Base-by-base conservation (phyloP, 805 yeast genomes). In the Candida coleopterorum region DNA sequence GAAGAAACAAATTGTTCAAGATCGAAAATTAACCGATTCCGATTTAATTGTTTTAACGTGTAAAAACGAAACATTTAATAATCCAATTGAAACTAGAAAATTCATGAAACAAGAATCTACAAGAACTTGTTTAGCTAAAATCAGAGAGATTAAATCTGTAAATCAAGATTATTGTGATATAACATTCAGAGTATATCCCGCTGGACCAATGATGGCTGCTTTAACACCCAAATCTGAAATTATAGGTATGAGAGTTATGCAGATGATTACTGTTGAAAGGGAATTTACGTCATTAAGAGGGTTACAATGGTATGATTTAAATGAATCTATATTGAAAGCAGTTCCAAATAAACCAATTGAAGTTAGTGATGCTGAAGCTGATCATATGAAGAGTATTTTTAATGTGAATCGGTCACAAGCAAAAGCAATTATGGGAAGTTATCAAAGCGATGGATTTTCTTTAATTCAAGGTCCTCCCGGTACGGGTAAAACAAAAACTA, bases 391-490 rank as follows among this genome's bases (percentile, higher is more conserved):
- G 39, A 47, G 50, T 4, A 53, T 68, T 8, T 82, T 77, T 47
- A 66, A 72, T 15, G 83, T 89, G 25, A 93, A 94, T 60, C 70
- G 73, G 18, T 90, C 98, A 0, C 99, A 93, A 60, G 97, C 97
- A 0, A 70, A 62, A 21, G 98, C 98, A 0, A 85, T 93, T 40
- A 69, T 81, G 9, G 85, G 87, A 1, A 74, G 95, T 0, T 75
- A 79, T 21, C 56, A 68, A 17, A 66, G 74, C 7, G 68, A 68
- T 1, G 99, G 98, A 0, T 87, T 93, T 53, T 81, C 94, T 0
- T 68, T 93, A 36, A 89, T 93, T 56, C 98, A 93, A 62, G 99
- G 97, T 40, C 99, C 99, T 0, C 99, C 99, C 0, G 99, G 99
- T 59, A 90, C 97, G 0, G 99, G 99, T 67, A 93, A 93, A 57